Percentiles rank a stretch among this genome's conserved stretches.
Conservation (phyloP, 306 rosid genomes). For the Crataegus laevigata region DNA sequence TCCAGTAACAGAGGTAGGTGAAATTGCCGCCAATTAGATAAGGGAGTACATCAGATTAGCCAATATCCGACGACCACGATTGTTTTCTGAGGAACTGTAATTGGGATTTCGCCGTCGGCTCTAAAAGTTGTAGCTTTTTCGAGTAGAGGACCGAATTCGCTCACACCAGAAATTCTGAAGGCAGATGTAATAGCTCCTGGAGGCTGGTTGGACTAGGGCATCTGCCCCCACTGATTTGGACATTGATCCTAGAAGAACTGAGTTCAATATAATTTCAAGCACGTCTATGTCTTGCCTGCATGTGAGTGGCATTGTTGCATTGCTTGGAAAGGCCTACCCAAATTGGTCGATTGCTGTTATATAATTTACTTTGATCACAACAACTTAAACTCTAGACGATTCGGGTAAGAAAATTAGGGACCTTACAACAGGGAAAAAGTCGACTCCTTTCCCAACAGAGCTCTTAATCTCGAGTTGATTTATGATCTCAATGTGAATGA, state of each 20-base stretch:
- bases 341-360: conserved; percentile 78
- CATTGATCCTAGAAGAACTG: conserved; percentile 74
- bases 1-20: conserved; percentile 82
- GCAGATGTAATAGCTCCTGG: conserved; percentile 96
- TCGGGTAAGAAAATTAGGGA: conserved; percentile 54
- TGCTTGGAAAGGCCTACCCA: conserved; percentile 67
- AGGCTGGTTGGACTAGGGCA: conserved; percentile 86
- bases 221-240: conserved; percentile 66
- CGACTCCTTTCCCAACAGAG: conserved; percentile 76
- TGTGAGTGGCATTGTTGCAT: conserved; percentile 79
- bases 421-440: conserved; percentile 59
- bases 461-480: conserved; percentile 73
- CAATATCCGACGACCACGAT: conserved; percentile 51
- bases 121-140: conserved; percentile 84
- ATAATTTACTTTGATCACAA: conserved; percentile 76
- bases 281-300: conserved; percentile 98
- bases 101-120: conserved; percentile 62
- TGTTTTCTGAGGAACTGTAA: conserved; percentile 60
- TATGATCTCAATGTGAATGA: conserved; percentile 51
- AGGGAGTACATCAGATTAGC: conserved; percentile 37
- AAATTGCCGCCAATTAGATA: conserved; percentile 51
- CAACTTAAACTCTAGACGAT: conserved; percentile 60
- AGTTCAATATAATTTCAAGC: conserved; percentile 83
- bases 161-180: conserved; percentile 69
- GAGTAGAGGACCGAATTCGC: conserved; percentile 73